A percentile compares a stretch with the other conserved stretches of the same genome.
Conservation (phyloP, 225 moss, liverwort and hornwort species). For the Thuidium tamariscinum region DNA sequence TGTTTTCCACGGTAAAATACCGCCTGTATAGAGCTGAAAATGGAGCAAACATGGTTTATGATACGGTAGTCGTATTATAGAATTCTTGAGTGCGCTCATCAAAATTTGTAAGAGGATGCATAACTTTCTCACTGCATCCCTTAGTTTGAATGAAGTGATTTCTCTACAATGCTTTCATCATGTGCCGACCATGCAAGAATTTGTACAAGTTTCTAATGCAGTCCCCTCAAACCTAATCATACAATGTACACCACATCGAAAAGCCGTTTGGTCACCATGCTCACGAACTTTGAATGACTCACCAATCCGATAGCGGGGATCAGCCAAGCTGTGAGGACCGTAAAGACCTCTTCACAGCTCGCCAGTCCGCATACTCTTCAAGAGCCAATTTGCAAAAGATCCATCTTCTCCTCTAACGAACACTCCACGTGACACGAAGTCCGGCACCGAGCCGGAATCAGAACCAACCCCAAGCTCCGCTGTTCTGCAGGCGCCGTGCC, state of each 20-base stretch:
- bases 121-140: neutral
- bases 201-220: neutral
- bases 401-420: conserved; percentile 51
- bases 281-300: neutral
- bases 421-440: conserved; percentile 64
- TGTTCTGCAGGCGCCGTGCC: conserved; percentile 33
- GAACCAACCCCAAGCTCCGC: conserved; percentile 69
- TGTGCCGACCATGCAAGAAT: neutral
- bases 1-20: neutral
- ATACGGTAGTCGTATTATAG: neutral
- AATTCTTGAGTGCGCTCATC: neutral
- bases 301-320: neutral
- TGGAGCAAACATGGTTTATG: neutral
- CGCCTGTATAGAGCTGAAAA: neutral
- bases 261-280: neutral
- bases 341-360: neutral
- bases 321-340: neutral
- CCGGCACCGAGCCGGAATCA: conserved; percentile 68
- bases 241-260: neutral
- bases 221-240: neutral
- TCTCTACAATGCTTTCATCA: neutral
- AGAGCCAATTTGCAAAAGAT: conserved; percentile 19
- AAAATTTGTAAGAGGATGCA: neutral
- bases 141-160: neutral
- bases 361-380: neutral